Base-by-base conservation (phyloP, 169 alveolate genomes). In the Plasmodium falciparum region DNA sequence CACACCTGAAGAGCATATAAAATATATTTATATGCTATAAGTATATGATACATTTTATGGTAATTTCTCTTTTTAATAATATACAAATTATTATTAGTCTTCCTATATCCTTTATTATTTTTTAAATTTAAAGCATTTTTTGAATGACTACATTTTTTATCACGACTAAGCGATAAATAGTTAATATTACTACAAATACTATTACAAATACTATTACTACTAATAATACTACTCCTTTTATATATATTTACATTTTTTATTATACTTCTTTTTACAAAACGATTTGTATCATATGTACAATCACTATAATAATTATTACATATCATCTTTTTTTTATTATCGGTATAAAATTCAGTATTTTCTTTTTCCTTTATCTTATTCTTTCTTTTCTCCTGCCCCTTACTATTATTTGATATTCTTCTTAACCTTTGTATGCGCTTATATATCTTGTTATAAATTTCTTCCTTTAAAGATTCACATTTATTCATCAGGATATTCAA, bases 1-100 rank as follows among this genome's bases (percentile, higher is more conserved):
- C 91, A 83, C 4, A 67, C 39, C 45, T 39, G 59, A 45, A 83
- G 56, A n/a, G 83, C 22, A 24, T 83, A 83, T 9, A 83, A 50
- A 15, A 83, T 56, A 69, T 69, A 83, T 83, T 83, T 83, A 39
- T 83, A 83, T 69, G 69, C 74, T 58, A 15, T 56, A 50, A 83
- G 29, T 24, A 83, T 3, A 15, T 69, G 74, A 29, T 39, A 39
- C 9, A 39, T 39, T 39, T 39, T 39, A 5, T 39, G 0, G 7
- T 39, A 5, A 39, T 39, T 39, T 5, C 47, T 39, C 1, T 39
- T 39, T 39, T 39, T 39, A 39, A 39, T 7, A 39, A 39, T 39
- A 39, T 5, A 39, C 2, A 39, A 39, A 39, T 0, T 39, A 5
- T 39, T 39, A 39, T 39, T 5, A 39, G 0, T 56, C 20, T 69